phyloP scores from a whole-genome alignment of 768 basidiomycete genomes.

The Saitozyma podzolica region DNA sequence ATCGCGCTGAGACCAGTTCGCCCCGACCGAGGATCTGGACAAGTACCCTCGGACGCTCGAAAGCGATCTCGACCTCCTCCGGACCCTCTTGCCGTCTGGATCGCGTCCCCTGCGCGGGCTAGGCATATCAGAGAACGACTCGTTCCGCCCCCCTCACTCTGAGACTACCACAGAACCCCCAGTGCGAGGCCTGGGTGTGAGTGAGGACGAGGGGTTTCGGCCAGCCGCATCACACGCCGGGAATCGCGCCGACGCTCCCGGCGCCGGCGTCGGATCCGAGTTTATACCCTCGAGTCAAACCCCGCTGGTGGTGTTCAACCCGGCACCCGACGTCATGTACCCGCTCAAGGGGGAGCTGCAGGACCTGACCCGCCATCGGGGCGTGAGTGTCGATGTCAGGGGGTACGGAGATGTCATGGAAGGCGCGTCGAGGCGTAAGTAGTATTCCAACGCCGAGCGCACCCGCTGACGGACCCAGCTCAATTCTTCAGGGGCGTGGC shows the following conservation, averaged over 20 bases:
- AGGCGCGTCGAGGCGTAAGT: conserved; percentile 67
- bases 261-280: neutral
- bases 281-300: conserved; percentile 6
- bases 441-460: too few relatives aligned
- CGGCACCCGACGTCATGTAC: conserved; percentile 80
- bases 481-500: conserved; percentile 94
- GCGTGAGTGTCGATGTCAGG: conserved; percentile 89
- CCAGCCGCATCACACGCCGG: neutral
- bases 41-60: conserved; percentile 87
- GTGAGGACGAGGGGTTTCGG: conserved; percentile 1
- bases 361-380: conserved; percentile 69
- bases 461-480: conserved; percentile 53
- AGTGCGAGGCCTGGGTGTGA: conserved; percentile 3
- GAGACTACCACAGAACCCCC: conserved; percentile 48
- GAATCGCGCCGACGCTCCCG: neutral
- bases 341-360: conserved; percentile 80
- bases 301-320: conserved; percentile 66
- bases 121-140: conserved; percentile 42
- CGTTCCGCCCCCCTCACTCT: conserved; percentile 56
- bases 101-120: conserved; percentile 30
- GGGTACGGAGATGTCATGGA: conserved; percentile 93
- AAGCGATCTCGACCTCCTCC: conserved; percentile 67
- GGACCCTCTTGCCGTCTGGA: conserved; percentile 22
- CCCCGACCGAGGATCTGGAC: conserved; percentile 87
- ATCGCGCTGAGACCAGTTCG: conserved; percentile 59